Base-by-base conservation (phyloP, 192 early-diverging fungal species). In the Thoreauomyces humboldtii region DNA sequence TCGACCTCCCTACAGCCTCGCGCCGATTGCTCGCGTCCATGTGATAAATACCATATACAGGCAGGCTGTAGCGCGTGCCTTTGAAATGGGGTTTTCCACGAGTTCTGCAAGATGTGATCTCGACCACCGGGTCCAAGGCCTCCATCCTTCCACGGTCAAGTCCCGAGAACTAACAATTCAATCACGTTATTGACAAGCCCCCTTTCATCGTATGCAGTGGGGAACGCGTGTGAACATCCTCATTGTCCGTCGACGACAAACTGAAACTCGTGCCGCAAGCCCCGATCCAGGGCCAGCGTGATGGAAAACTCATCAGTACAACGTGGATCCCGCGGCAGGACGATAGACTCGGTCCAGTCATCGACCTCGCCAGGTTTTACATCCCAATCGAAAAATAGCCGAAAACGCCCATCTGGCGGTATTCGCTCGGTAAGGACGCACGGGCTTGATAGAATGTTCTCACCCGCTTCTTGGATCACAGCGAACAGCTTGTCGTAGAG, bases 161-260 rank as follows among this genome's bases (percentile, higher is more conserved):
- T n/a, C n/a, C n/a, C 60, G 19, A 4, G 6, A 4, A 22, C 27
- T 15, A 52, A 15, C 2, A 15, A 4, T 24, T 69, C 59, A n/a
- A 69, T 21, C 15, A 59, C 56, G 52, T 69, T 69, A 28, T 69
- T 69, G 2, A 69, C 67, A 35, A 11, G 46, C 5, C 67, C 67
- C 7, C 4, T 24, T 9, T 28, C 36, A 37, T 69, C 67, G 22
- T 31, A 29, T n/a, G 25, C 4, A 34, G 67, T 69, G 7, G 43
- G 43, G 25, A 50, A 69, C 12, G 43, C 56, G 14, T 25, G 6
- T 9, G 44, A 51, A 52, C 67, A 70, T 7, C 67, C 29, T 60
- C 67, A 70, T 31, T 41, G 29, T 17, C 67, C 67, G 51, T 70
- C 67, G 14, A 70, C 67, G 7, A 70, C 67, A 51, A 70, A 70